A percentile compares a stretch with the other conserved stretches of the same genome.
Evolutionary conservation across 2,329 filamentous ascomycete species (phyloP).

Genomic region (Claviceps purpurea): DNA sequence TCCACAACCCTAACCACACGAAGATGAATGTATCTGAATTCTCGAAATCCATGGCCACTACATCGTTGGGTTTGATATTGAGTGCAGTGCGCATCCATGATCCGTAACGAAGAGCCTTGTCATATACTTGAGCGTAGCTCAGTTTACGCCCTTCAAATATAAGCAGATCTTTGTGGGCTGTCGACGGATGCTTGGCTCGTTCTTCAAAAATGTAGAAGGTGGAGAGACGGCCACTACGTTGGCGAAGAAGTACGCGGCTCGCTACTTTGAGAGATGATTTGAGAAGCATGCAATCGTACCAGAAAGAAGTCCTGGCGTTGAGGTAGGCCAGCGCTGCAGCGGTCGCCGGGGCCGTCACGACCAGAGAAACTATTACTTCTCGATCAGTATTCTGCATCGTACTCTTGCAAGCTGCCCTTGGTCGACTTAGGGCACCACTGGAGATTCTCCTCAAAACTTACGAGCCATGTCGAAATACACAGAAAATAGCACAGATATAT

Average conservation of each 20-base stretch:
- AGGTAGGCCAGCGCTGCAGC: conserved; percentile 61
- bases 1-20: conserved; percentile 66
- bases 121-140: conserved; percentile 66
- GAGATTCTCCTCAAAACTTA: not conserved
- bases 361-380: conserved; percentile 39
- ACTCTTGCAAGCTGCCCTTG: not conserved
- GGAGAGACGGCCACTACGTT: conserved; percentile 49
- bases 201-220: conserved; percentile 65
- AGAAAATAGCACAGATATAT: not conserved
- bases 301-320: conserved; percentile 55
- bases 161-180: conserved; percentile 44
- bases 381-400: not conserved
- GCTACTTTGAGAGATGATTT: conserved; percentile 34
- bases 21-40: conserved; percentile 72
- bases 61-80: conserved; percentile 53
- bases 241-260: conserved; percentile 29
- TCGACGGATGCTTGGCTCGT: conserved; percentile 37
- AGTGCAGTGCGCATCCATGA: conserved; percentile 56
- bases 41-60: conserved; percentile 70
- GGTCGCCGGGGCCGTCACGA: conserved; percentile 45
- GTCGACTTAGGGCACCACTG: not conserved
- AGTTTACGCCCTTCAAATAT: conserved; percentile 55
- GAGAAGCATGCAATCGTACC: conserved; percentile 52
- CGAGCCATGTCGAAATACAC: not conserved
- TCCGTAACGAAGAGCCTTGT: conserved; percentile 57